phyloP scores from a whole-genome alignment of 305 asterid genomes.

The Fraxinus nigra region DNA sequence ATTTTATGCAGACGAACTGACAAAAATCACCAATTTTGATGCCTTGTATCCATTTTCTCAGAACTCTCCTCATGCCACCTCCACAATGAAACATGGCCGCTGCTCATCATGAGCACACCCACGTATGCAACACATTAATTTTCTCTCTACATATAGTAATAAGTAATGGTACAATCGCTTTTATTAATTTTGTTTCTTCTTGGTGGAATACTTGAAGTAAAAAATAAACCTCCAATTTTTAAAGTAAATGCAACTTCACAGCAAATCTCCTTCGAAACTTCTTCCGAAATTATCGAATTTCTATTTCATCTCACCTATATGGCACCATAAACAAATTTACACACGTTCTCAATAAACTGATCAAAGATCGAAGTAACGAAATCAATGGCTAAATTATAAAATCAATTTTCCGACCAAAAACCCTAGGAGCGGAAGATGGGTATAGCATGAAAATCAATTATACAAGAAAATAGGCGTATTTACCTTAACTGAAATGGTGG shows the following conservation, averaged over 20 bases:
- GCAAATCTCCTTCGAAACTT: neutral
- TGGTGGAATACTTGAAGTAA: neutral
- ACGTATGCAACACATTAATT: neutral
- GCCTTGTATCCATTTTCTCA: neutral
- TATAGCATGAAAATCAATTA: neutral
- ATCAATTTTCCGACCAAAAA: neutral
- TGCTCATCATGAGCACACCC: neutral
- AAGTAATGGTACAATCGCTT: neutral
- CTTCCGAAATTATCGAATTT: neutral
- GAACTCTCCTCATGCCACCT: neutral
- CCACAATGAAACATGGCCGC: neutral
- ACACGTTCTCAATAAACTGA: neutral
- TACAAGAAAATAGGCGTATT: neutral
- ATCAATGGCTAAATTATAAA: neutral
- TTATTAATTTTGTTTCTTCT: neutral
- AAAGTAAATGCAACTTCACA: neutral
- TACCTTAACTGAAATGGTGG: constrained; percentile 66
- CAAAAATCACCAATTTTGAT: neutral
- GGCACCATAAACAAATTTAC: neutral
- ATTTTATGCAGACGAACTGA: neutral
- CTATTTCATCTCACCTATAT: too few relatives aligned
- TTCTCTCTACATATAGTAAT: neutral
- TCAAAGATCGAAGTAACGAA: neutral
- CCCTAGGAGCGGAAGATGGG: neutral
- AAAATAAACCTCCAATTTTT: neutral